Evolutionary conservation across 345 rosid genomes (phyloP).

Genomic region (Syzygium aqueum): DNA sequence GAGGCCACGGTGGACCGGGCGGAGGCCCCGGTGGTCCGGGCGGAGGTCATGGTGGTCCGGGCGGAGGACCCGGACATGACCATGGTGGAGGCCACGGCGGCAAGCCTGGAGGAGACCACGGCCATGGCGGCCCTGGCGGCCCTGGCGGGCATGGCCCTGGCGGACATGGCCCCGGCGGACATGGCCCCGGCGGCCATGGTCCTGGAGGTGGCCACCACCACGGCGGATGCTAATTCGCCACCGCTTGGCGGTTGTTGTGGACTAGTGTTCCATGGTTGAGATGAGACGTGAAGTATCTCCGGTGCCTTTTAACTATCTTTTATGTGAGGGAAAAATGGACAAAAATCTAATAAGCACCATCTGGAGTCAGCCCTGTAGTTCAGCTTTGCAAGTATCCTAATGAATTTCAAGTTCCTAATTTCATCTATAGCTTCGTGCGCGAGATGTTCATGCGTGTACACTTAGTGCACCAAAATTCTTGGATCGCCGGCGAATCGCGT

Average conservation of each 20-base stretch:
- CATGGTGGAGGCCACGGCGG: background rate
- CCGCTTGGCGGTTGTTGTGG: background rate
- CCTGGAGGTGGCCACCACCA: background rate
- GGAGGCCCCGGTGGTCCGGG: background rate
- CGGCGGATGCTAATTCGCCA: background rate
- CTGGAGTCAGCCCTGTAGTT: background rate
- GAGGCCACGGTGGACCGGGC: background rate
- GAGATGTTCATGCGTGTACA: background rate
- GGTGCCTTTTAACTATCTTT: background rate
- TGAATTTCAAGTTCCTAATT: background rate
- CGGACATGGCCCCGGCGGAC: background rate
- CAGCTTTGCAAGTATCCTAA: background rate
- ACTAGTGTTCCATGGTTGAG: background rate
- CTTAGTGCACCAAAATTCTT: background rate
- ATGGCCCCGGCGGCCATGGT: background rate
- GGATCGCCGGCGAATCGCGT: no score
- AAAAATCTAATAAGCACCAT: background rate
- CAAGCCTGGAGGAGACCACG: background rate
- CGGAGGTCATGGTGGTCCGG: background rate
- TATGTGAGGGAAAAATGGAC: background rate
- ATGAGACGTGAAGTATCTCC: background rate
- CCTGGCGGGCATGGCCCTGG: constrained; percentile 4
- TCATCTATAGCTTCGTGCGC: background rate
- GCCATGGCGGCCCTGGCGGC: constrained; percentile 1
- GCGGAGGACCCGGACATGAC: background rate